Evolutionary conservation across 2,329 filamentous ascomycete species (phyloP).

Genomic region (Colletotrichum sp.): DNA sequence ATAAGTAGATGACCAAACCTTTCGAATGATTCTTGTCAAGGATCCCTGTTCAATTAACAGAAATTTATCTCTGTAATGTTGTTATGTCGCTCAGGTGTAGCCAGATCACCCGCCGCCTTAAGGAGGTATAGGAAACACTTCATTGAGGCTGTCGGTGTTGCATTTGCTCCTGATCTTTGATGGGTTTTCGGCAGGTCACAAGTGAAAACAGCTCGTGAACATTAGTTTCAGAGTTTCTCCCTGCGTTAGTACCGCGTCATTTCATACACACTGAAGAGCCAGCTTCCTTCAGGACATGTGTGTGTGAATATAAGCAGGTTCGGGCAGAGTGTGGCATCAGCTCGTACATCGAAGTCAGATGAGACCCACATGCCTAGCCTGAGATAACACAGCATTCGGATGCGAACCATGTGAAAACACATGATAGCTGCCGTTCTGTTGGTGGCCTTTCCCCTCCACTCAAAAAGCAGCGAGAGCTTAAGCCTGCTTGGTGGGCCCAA

Average conservation of each 20-base stretch:
- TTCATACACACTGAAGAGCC: background rate
- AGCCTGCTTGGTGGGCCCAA: background rate
- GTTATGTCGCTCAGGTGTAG: background rate
- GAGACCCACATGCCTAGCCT: background rate
- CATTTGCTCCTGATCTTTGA: background rate
- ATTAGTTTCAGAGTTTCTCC: background rate
- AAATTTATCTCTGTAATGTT: background rate
- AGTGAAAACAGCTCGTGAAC: background rate
- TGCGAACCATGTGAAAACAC: background rate
- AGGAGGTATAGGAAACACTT: background rate
- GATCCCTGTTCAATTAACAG: background rate
- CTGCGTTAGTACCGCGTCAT: background rate
- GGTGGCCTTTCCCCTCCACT: background rate
- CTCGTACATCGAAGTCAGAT: background rate
- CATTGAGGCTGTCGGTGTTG: background rate
- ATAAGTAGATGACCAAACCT: background rate
- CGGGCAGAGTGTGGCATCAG: background rate
- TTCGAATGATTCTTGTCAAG: fast-evolving
- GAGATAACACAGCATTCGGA: background rate
- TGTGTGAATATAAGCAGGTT: background rate
- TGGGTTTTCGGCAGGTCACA: fast-evolving
- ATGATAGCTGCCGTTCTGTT: background rate
- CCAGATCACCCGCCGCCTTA: background rate
- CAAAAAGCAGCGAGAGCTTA: background rate
- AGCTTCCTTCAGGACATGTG: background rate